phyloP scores from a whole-genome alignment of 345 rosid species.

The Xanthoceras sorbifolium region DNA sequence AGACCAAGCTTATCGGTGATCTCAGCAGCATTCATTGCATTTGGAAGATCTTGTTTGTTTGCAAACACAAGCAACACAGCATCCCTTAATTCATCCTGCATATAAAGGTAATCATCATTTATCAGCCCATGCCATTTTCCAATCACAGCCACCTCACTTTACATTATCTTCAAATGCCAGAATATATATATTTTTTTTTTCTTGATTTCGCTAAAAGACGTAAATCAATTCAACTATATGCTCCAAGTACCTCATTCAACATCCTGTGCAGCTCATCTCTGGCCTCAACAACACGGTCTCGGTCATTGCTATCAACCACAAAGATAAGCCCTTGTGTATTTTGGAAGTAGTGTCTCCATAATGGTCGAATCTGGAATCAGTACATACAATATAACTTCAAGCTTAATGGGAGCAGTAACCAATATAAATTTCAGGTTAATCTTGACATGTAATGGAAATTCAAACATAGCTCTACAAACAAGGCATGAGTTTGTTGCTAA shows the following conservation, averaged over 20 bases:
- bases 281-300: conserved; percentile 43
- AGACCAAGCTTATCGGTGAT: conserved; percentile 27
- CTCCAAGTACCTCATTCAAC: conserved; percentile 41
- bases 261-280: conserved; percentile 45
- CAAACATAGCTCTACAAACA: neutral
- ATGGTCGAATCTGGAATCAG: conserved; percentile 39
- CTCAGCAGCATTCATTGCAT: conserved; percentile 44
- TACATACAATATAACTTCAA: neutral
- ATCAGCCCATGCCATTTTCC: neutral
- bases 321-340: conserved; percentile 50
- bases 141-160: neutral
- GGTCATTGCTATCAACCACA: conserved; percentile 50
- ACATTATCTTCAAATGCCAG: neutral
- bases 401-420: neutral
- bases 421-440: neutral
- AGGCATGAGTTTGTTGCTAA: neutral
- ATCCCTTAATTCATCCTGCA: conserved; percentile 48
- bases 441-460: neutral
- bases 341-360: conserved; percentile 54
- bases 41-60: conserved; percentile 53
- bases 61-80: conserved; percentile 50
- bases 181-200: neutral
- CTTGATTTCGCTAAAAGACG: neutral
- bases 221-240: too few species aligned
- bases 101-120: neutral